Evolutionary conservation across 2,329 filamentous ascomycete genomes (phyloP), one percentile per base, ranked within the genome.

Genomic region (Ilyonectria sp.): DNA sequence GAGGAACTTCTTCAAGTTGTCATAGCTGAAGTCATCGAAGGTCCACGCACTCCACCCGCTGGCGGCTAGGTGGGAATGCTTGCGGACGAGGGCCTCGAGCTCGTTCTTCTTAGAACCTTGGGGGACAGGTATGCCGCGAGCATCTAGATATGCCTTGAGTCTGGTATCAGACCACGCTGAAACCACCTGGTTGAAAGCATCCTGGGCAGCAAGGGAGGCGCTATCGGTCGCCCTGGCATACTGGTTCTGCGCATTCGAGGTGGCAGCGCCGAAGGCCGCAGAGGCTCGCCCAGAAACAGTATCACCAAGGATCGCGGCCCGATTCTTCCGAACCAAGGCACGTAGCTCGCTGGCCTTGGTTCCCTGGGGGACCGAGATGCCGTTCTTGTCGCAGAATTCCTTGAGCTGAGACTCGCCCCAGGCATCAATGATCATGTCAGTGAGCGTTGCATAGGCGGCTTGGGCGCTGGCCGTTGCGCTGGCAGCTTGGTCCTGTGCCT

Each of bases 341-440:
- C 97, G 86, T 29, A 98, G 88, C 81, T 99, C 95, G 76, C 98
- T 97, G 74, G 90, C 86, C 86, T 93, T 95, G 77, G 93, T 97
- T 54, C 95, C 96, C 79, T 98, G 95, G 10, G 96, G 96, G 57
- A 98, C 94, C 13, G 78, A 80, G 78, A 99, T 92, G 65, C 90
- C 90, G 75, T 98, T 96, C 87, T 95, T 94, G 84, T 98, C 95
- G 62, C 91, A 91, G 85, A 96, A 98, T 70, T 94, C 92, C 87
- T 98, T 98, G 79, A 99, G 87, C 80, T 97, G 86, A 46, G 88
- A 88, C 77, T 98, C 95, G 76, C 92, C 91, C 96, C 96, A 99
- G 4, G 93, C 91, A 74, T 97, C 91, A 77, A 98, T 92, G 60
- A 98, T 86, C 75, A 92, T 91, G 75, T 98, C 94, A 69, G 92